phyloP scores from a whole-genome alignment of 345 rosid species.

The Eucalyptus shirleyi region DNA sequence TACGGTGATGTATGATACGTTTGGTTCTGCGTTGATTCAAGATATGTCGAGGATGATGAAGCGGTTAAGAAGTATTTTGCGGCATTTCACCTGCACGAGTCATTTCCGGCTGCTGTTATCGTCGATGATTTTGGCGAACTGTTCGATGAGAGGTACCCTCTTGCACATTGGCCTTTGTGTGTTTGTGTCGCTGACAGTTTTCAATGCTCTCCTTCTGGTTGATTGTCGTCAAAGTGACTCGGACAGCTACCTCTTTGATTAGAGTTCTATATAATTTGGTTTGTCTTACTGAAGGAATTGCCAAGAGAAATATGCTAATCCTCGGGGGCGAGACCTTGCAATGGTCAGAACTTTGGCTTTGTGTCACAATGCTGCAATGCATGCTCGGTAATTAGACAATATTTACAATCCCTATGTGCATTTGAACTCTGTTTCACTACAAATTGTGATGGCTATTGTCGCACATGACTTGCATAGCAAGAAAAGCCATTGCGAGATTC shows the following conservation, averaged over 20 bases:
- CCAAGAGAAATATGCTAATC: slow-evolving; percentile 40
- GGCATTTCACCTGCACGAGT: slow-evolving; percentile 64
- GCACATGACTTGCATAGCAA: slow-evolving; percentile 3
- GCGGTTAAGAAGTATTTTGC: slow-evolving; percentile 70
- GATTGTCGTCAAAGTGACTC: neutral
- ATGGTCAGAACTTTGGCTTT: slow-evolving; percentile 71
- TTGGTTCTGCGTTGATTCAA: neutral
- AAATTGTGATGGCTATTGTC: neutral
- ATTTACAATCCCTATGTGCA: neutral
- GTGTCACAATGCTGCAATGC: slow-evolving; percentile 47
- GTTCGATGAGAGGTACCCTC: slow-evolving; percentile 42
- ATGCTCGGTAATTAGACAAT: slow-evolving; percentile 44
- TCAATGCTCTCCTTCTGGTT: neutral
- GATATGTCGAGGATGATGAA: slow-evolving; percentile 74
- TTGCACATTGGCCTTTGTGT: neutral
- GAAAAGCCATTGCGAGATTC: slow-evolving; percentile 30
- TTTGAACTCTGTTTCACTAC: neutral
- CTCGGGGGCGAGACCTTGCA: slow-evolving; percentile 78
- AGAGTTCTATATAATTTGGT: neutral
- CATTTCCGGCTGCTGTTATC: slow-evolving; percentile 42
- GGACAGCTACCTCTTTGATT: neutral
- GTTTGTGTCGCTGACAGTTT: neutral
- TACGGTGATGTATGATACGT: neutral
- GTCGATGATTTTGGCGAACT: slow-evolving; percentile 77
- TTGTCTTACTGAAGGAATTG: slow-evolving; percentile 20